Base-by-base conservation (phyloP, 1,284 basidiomycete species). In the Trichosporon ovoides region DNA sequence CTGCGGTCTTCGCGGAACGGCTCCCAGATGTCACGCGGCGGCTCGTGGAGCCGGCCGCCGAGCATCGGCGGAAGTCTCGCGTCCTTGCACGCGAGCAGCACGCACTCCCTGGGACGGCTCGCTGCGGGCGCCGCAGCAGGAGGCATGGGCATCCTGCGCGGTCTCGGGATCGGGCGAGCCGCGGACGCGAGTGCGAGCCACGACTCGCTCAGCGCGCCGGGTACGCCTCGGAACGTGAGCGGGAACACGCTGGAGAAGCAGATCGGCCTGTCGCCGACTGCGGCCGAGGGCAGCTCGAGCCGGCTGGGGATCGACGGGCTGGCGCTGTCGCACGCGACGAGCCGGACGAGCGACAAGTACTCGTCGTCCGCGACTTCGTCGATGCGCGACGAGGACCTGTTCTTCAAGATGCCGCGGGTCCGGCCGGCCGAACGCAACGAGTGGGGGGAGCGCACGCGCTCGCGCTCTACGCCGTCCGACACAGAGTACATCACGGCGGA, bases 241-340 rank as follows among this genome's bases (percentile, higher is more conserved):
- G 61, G 56, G 1, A 63, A 60, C 58, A 63, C 61, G 13, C 60
- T 63, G 51, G 61, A 63, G 48, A 57, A 53, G 28, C 55, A 56
- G 50, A 38, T 63, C 24, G 61, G 60, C 5, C 46, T 62, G 20
- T 33, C 35, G n/a, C 54, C 22, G 7, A 6, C 20, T 14, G 11
- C 28, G 19, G 9, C 19, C 48, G 22, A 36, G 36, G 35, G 28
- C 53, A 11, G 43, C 34, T 24, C 46, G 36, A 18, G 16, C 3
- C n/a, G 19, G 28, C 55, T 22, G 24, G 24, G 24, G 35, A 2
- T 49, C 43, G 2, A 46, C 20, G n/a, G 38, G 38, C 10, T 37
- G 31, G 20, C 54, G 55, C 16, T 53, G 50, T 19, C 24, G 49
- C 24, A 56, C 43, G 12, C 52, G 22, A 12, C 59, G 1, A 52